phyloP scores from a whole-genome alignment of 2,329 filamentous ascomycete species.

The Pestalotiopsis sp. region DNA sequence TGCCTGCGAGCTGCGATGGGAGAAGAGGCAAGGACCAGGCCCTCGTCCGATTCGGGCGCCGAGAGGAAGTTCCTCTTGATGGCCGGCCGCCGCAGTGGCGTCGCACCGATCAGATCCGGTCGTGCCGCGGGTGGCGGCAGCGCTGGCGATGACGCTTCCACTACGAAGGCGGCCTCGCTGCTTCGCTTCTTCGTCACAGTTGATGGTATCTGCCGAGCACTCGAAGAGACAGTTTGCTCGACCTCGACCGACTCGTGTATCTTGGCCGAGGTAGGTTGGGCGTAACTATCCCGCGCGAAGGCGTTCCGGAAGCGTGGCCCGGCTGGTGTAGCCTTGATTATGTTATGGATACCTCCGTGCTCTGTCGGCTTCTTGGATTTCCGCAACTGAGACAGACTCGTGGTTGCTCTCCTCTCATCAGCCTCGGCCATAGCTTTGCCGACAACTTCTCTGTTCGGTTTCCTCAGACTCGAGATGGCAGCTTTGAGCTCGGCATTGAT shows the following conservation, averaged over 20 bases:
- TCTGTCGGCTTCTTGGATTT: slow-evolving; percentile 56
- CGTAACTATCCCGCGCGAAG: slow-evolving; percentile 27
- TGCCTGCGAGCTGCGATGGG: slow-evolving; percentile 28
- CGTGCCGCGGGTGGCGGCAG: slow-evolving; percentile 24
- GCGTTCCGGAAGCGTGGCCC: slow-evolving; percentile 57
- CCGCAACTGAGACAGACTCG: slow-evolving; percentile 44
- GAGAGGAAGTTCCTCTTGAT: slow-evolving; percentile 21
- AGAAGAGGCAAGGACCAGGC: slow-evolving; percentile 29
- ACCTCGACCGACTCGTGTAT: slow-evolving; percentile 17
- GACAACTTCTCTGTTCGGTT: slow-evolving; percentile 72
- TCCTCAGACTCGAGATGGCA: slow-evolving; percentile 73
- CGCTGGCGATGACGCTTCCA: slow-evolving; percentile 29
- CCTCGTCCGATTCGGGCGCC: slow-evolving; percentile 24
- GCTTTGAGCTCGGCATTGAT: slow-evolving; percentile 72
- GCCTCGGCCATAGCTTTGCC: slow-evolving; percentile 69
- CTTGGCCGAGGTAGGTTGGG: slow-evolving; percentile 28
- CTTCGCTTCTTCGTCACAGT: slow-evolving; percentile 37
- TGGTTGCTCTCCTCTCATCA: slow-evolving; percentile 60
- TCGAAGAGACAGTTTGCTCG: slow-evolving; percentile 36
- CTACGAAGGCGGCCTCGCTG: slow-evolving; percentile 32
- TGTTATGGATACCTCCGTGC: slow-evolving; percentile 34
- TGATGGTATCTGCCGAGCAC: slow-evolving; percentile 39
- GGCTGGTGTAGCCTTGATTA: slow-evolving; percentile 61
- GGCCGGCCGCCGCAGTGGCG: slow-evolving; percentile 21
- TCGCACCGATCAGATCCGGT: slow-evolving; percentile 22